A percentile compares a stretch with the other conserved stretches of the same genome.
Conservation (phyloP, 805 yeast species). For the Ogataea nitratoaversa region DNA sequence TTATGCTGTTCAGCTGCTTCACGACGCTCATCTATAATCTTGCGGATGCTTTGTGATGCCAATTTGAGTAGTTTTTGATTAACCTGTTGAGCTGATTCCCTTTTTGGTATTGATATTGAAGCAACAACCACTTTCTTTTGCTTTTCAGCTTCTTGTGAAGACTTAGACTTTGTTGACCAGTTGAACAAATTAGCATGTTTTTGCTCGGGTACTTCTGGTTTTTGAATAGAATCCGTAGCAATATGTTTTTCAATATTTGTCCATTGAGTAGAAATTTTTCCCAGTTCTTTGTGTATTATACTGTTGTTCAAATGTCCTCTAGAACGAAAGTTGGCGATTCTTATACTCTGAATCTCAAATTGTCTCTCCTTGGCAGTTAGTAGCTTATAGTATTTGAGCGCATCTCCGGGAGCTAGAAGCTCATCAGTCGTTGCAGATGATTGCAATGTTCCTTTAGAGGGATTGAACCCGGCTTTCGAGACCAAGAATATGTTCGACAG, state of each 20-base stretch:
- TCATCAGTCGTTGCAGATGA: neutral
- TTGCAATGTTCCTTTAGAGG: neutral
- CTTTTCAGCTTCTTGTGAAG: slow-evolving; percentile 2
- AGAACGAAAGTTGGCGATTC: slow-evolving; percentile 16
- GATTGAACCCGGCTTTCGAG: neutral
- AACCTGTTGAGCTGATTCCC: slow-evolving; percentile 11
- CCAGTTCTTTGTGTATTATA: slow-evolving; percentile 9
- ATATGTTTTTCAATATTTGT: slow-evolving; percentile 25
- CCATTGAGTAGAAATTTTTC: slow-evolving; percentile 21
- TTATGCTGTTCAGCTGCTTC: slow-evolving; percentile 12
- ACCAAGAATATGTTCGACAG: slow-evolving; percentile 3
- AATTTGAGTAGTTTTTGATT: slow-evolving; percentile 19
- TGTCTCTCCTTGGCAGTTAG: slow-evolving; percentile 10
- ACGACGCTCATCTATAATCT: slow-evolving; percentile 19
- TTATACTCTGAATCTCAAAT: neutral
- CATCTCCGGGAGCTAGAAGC: slow-evolving; percentile 1
- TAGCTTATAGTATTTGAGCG: slow-evolving; percentile 10
- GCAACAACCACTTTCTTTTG: neutral
- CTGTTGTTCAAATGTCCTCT: slow-evolving; percentile 16
- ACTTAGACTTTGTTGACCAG: slow-evolving; percentile 13
- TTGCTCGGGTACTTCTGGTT: slow-evolving; percentile 4
- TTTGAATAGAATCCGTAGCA: slow-evolving; percentile 4
- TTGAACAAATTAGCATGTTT: slow-evolving; percentile 12
- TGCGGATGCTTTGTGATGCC: slow-evolving; percentile 17
- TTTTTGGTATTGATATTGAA: neutral